phyloP scores from a whole-genome alignment of 305 asterid species.

The Fraxinus nigra region DNA sequence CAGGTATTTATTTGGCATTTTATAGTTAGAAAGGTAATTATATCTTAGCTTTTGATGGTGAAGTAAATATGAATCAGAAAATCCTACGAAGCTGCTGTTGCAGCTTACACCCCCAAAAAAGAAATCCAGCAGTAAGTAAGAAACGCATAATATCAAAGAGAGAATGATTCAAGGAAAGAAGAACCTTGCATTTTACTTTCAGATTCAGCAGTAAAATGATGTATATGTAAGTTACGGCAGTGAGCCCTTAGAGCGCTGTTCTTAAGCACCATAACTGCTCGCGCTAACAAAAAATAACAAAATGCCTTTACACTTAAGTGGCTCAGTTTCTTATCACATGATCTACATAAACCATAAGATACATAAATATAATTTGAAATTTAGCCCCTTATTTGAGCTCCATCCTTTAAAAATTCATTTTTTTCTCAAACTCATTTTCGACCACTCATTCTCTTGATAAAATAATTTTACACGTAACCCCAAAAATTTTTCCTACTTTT shows the following conservation, averaged over 20 bases:
- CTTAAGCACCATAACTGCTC: not conserved
- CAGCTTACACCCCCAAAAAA: not conserved
- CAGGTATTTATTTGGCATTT: conserved; percentile 52
- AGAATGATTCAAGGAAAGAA: not conserved
- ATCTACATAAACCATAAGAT: not conserved
- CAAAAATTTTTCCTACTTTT: not conserved
- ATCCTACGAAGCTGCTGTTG: not conserved
- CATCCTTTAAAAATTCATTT: no score
- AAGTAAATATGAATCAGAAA: not conserved
- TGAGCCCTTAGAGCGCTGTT: not conserved
- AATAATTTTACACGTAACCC: not conserved
- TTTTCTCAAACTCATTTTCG: not conserved
- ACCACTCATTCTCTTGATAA: not conserved
- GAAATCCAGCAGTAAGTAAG: not conserved
- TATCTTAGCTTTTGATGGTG: not conserved
- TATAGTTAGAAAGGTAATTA: not conserved
- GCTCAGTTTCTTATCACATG: not conserved
- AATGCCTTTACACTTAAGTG: not conserved
- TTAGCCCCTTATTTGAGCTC: not conserved
- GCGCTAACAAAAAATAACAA: not conserved
- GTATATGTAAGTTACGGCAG: not conserved
- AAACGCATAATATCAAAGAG: not conserved
- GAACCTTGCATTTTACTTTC: not conserved
- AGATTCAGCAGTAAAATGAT: not conserved
- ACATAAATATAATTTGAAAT: not conserved